Evolutionary conservation across 2,329 filamentous ascomycete species (phyloP), one percentile per base, ranked within the genome.

Genomic region (Amylocarpus encephaloides): DNA sequence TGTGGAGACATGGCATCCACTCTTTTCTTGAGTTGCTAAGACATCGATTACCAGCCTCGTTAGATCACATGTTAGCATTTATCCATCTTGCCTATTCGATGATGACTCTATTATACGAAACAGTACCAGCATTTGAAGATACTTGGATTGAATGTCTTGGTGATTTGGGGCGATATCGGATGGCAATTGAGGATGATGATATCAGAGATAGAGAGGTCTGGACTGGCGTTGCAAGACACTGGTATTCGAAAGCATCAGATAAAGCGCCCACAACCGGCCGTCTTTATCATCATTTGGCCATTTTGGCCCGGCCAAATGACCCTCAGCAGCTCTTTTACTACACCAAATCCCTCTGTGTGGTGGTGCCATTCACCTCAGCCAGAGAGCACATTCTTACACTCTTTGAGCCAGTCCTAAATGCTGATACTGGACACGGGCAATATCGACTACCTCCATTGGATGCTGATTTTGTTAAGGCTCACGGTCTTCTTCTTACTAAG

Each of bases 1-100:
- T 96, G 86, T 96, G 91, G 91, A 77, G 88, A 0, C 0, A 74
- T 86, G 91, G 87, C 0, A 95, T 96, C 3, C 88, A 93, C 62
- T 82, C 81, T 0, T 91, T 92, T 51, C 73, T 94, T 0, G 88
- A 93, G 57, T 65, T 93, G 0, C 67, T 93, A 0, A 74, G 87
- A 0, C 81, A 87, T 55, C 78, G 83, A 2, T 71, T 95, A 0
- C 90, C 90, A 0, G 74, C 73, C 0, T 89, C 85, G 1, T 68
- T 88, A 0, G 89, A 95, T 40, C 86, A 93, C 50, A 95, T 96
- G 89, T 71, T 95, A 0, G 81, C 82, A 0, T 96, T 95, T 49
- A 88, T 96, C 1, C 92, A 93, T 54, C 68, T 90, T 16, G 84
- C 89, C 0, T 96, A 95, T 56, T 85, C 84, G 3, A 93, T 94